Percentiles rank a stretch among this genome's conserved stretches.
Conservation (phyloP, 805 yeast species). For the Limtongia smithiae region DNA sequence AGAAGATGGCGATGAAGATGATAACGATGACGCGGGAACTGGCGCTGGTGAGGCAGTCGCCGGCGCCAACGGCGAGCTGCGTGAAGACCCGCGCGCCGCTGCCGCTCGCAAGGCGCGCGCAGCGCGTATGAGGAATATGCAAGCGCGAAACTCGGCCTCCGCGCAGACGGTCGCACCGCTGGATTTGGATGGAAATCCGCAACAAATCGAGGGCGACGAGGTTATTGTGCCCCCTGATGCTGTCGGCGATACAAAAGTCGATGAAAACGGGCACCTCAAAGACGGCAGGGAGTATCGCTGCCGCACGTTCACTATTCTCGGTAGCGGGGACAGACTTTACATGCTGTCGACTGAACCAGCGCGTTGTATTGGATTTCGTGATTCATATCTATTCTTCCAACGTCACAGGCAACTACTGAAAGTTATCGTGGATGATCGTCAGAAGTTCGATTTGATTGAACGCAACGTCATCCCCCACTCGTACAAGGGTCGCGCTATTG, state of each 20-base stretch:
- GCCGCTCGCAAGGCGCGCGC: slow-evolving; percentile 28
- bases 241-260: slow-evolving; percentile 73
- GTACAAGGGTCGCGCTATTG: slow-evolving; percentile 84
- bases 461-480: slow-evolving; percentile 82
- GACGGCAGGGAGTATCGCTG: slow-evolving; percentile 72
- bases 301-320: slow-evolving; percentile 44
- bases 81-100: slow-evolving; percentile 26
- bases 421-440: slow-evolving; percentile 66
- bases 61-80: slow-evolving; percentile 11
- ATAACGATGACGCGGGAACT: slow-evolving; percentile 1
- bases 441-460: slow-evolving; percentile 76
- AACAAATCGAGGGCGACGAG: slow-evolving; percentile 69
- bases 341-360: slow-evolving; percentile 98
- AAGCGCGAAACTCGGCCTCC: slow-evolving; percentile 27
- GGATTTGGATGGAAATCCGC: slow-evolving; percentile 67
- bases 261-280: slow-evolving; percentile 57
- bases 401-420: slow-evolving; percentile 75
- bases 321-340: slow-evolving; percentile 66
- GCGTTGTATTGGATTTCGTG: slow-evolving; percentile 88
- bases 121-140: slow-evolving; percentile 23
- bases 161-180: slow-evolving; percentile 48
- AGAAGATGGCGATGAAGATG: slow-evolving; percentile 7
- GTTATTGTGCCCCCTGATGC: slow-evolving; percentile 71
- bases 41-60: slow-evolving; percentile 7
- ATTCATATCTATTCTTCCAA: slow-evolving; percentile 83